Conservation (phyloP, 345 rosid genomes). For the Combretum micranthum region DNA sequence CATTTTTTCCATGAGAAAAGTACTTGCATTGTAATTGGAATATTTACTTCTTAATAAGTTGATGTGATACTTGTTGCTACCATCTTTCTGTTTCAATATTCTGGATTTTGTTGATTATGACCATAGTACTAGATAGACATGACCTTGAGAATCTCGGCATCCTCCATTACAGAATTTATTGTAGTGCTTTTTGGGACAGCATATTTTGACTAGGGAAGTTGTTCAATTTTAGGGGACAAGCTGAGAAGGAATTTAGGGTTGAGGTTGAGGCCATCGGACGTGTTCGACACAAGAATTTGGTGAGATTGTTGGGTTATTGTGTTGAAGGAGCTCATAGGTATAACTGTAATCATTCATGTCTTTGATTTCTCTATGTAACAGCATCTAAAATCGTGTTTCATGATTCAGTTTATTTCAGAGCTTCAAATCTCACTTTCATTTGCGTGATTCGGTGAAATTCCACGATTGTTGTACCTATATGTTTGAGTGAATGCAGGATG, state of each 20-base stretch:
- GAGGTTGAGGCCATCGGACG: conserved; percentile 98
- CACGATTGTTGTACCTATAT: no score
- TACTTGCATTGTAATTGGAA: no score
- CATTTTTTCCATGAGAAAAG: no score
- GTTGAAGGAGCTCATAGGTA: conserved; percentile 97
- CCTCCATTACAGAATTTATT: no score
- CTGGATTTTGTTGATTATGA: no score
- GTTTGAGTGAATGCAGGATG: conserved; percentile 39
- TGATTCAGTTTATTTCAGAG: neutral
- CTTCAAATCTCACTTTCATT: no score
- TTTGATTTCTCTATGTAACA: neutral
- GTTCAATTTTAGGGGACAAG: conserved; percentile 60
- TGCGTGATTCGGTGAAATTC: no score
- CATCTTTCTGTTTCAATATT: no score
- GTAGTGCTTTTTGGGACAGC: neutral
- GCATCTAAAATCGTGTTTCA: conserved; percentile 5
- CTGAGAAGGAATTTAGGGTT: conserved; percentile 95
- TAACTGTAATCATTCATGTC: neutral
- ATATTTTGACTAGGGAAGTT: conserved; percentile 1
- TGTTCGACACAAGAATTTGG: conserved; percentile 93
- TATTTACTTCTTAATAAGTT: no score
- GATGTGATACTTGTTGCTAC: no score
- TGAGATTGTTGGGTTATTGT: conserved; percentile 90
- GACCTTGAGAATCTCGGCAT: no score
- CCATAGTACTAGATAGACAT: no score